Base-by-base conservation (phyloP, 192 early-diverging fungal species). In the Entomortierella chlamydospora region DNA sequence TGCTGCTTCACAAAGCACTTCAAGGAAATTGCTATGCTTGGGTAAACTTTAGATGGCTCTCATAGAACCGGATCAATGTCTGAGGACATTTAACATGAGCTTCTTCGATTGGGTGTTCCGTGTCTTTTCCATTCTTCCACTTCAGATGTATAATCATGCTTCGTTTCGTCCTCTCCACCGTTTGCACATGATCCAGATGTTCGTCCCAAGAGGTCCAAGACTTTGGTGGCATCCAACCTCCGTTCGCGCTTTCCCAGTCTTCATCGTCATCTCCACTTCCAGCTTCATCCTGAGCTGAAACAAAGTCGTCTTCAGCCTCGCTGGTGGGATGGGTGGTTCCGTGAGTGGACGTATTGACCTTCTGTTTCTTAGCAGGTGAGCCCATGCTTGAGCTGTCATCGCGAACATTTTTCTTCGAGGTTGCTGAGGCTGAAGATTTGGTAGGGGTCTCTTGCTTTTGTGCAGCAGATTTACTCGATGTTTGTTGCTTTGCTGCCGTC, bases 51-150 rank as follows among this genome's bases (percentile, higher is more conserved):
- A 88, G 71, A 39, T 84, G 87, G 55, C 57, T 68, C 72, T 88
- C 87, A 71, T 86, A 88, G 58, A 86, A 88, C 52, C 70, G 72
- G 39, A 88, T 84, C 73, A 88, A 79, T 41, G 55, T 56, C 61
- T 79, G 76, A 8, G 87, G 85, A 26, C 82, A 85, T 59, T 82
- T 82, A 28, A 64, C 15, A 71, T 85, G 85, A 1, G 73, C 82
- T 4, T 56, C 45, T 55, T 72, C 65, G 20, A 71, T 63, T 0
- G 82, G 68, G 47, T 88, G 85, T 57, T 71, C 68, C 15, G 83
- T 82, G 34, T 62, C 41, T 31, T 63, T 33, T 22, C 83, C 87
- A 55, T 82, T 70, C 52, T 85, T 88, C 87, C 87, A 88, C 1
- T 11, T 20, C 29, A 88, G 64, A 57, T 74, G 76, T 0, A 86